Conservation (phyloP, 2,329 filamentous ascomycete species). For the Parastagonospora avenae region DNA sequence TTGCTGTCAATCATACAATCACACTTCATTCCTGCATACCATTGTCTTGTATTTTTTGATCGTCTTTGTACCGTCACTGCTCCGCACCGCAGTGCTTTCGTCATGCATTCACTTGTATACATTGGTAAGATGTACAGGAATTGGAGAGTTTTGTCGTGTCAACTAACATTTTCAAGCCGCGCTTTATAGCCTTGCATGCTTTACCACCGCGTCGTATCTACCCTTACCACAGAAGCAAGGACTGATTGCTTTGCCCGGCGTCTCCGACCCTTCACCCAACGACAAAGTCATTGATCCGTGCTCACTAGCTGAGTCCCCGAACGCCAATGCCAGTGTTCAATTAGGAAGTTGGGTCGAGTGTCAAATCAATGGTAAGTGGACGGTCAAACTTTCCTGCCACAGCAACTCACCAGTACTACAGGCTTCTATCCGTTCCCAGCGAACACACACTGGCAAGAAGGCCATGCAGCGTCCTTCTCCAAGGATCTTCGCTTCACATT, state of each 20-base stretch:
- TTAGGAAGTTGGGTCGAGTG: slow-evolving; percentile 40
- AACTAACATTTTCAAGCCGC: neutral
- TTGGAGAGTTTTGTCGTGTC: neutral
- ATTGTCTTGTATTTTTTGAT: neutral
- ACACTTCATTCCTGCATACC: neutral
- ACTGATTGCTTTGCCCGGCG: neutral
- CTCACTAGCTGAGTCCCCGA: slow-evolving; percentile 22
- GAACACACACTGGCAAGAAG: slow-evolving; percentile 34
- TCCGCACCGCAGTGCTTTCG: neutral
- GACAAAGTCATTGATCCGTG: slow-evolving; percentile 24
- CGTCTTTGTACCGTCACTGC: neutral
- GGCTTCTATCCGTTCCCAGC: slow-evolving; percentile 41
- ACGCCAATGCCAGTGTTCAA: slow-evolving; percentile 34
- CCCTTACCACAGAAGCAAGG: neutral
- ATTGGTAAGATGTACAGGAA: neutral
- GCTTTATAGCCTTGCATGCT: neutral
- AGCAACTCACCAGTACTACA: slow-evolving; percentile 1
- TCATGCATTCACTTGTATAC: slow-evolving; percentile 1
- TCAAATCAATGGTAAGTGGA: slow-evolving; percentile 30
- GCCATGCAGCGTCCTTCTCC: slow-evolving; percentile 30
- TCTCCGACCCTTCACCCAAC: neutral
- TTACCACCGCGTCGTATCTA: neutral
- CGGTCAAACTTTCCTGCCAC: no score
- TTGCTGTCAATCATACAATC: neutral
- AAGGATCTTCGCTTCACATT: slow-evolving; percentile 36